A percentile compares a stretch with the other conserved stretches of the same genome.
Conservation (phyloP, 2,329 filamentous ascomycete species). For the Pyrenochaeta sp. region DNA sequence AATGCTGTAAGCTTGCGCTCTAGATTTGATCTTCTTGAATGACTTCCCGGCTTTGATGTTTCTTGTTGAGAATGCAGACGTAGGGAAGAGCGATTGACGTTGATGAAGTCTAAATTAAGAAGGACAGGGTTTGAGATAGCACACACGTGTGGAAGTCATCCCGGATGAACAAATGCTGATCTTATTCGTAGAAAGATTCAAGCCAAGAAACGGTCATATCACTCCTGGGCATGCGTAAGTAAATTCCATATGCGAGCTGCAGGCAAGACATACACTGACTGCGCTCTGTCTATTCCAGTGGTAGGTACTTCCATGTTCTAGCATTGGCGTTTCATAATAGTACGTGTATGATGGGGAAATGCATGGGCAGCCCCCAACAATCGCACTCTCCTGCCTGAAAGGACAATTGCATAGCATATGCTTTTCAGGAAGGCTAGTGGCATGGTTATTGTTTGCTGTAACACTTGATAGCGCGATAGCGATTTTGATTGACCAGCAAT, state of each 20-base stretch:
- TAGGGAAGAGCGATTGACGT: slow-evolving; percentile 8
- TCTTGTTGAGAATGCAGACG: slow-evolving; percentile 19
- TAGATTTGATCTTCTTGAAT: not conserved
- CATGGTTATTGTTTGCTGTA: slow-evolving; percentile 2
- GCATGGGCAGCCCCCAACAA: not conserved
- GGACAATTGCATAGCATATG: slow-evolving; percentile 3
- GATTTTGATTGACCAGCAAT: slow-evolving; percentile 25
- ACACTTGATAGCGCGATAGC: slow-evolving; percentile 5
- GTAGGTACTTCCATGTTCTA: not conserved
- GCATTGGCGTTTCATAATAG: not conserved
- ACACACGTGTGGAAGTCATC: slow-evolving; percentile 20
- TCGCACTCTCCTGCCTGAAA: slow-evolving; percentile 1
- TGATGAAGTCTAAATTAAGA: slow-evolving; percentile 25
- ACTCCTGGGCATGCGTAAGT: slow-evolving; percentile 80
- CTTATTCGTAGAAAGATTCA: slow-evolving; percentile 73
- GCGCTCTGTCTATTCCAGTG: not conserved
- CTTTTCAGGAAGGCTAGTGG: slow-evolving; percentile 5
- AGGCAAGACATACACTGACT: not conserved
- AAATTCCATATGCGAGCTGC: slow-evolving; percentile 30
- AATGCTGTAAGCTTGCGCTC: slow-evolving; percentile 71
- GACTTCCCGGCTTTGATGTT: slow-evolving; percentile 5
- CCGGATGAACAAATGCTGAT: slow-evolving; percentile 30
- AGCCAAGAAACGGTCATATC: slow-evolving; percentile 95
- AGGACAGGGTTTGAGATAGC: slow-evolving; percentile 10
- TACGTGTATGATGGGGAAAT: not conserved